phyloP scores from a whole-genome alignment of 768 basidiomycete genomes.

The Imleria badia region DNA sequence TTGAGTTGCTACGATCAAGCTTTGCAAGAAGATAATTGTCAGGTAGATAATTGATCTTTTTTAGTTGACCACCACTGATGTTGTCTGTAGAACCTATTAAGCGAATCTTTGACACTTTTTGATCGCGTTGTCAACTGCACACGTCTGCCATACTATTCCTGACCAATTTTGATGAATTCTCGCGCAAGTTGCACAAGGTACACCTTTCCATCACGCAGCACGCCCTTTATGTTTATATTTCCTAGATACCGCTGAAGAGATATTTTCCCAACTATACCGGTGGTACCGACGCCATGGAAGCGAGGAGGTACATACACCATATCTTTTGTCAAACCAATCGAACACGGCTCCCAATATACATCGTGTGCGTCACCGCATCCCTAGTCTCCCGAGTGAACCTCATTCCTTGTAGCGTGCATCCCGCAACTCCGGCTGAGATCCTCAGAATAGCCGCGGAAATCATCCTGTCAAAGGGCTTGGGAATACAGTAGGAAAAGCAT shows the following conservation, averaged over 20 bases:
- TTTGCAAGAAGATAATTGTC: not conserved
- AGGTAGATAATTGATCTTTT: not conserved
- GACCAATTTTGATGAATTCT: not conserved
- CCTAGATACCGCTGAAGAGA: not conserved
- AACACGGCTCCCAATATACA: not conserved
- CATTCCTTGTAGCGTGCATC: not conserved
- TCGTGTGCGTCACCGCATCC: not conserved
- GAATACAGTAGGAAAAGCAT: no score
- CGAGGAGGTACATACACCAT: not conserved
- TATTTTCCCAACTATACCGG: not conserved
- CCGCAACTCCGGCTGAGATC: not conserved
- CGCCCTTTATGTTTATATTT: not conserved
- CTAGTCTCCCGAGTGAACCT: not conserved
- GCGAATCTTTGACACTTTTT: not conserved
- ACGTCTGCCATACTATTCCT: not conserved
- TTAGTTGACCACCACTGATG: not conserved
- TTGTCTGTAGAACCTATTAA: not conserved
- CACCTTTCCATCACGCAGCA: not conserved
- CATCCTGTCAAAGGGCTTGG: no score
- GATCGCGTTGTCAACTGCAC: not conserved
- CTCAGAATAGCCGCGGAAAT: not conserved
- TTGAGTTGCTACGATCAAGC: not conserved
- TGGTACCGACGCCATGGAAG: not conserved
- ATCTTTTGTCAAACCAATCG: not conserved
- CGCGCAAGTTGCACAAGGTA: slow-evolving; percentile 2